Percentiles rank a stretch among this genome's conserved stretches.
These are phyloP conservation scores for Nicotiana tabacum DNA, from an alignment of 257 asterid genomes.

Conservation along the genomic window DNA sequence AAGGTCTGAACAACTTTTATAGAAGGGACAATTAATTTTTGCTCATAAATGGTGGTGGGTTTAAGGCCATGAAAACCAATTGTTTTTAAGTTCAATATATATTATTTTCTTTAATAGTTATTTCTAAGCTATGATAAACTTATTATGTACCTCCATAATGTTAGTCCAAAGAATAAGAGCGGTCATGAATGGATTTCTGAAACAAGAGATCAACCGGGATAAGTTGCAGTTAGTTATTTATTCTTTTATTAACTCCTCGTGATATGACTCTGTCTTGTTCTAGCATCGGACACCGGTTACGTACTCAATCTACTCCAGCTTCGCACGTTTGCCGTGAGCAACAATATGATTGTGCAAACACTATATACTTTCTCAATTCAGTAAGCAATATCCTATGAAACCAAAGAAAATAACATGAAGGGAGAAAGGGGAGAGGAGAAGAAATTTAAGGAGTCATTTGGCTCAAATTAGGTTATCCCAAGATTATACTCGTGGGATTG, in stretches of 20 bases:
- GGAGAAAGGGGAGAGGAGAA: not conserved
- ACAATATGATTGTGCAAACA: not conserved
- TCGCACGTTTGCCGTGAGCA: not conserved
- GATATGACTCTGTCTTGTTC: not conserved
- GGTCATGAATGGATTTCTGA: not conserved
- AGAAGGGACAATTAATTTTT: not conserved
- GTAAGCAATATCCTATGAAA: not conserved
- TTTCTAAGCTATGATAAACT: not conserved
- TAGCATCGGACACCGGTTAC: not conserved
- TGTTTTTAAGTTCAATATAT: not conserved
- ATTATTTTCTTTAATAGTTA: not conserved
- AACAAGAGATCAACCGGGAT: not conserved
- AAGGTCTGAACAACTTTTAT: too few species aligned
- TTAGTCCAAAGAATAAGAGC: too few species aligned
- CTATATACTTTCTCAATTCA: not conserved
- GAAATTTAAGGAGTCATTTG: too few species aligned
- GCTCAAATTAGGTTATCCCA: too few species aligned
- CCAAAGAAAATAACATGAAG: not conserved
- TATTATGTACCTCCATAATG: too few species aligned
- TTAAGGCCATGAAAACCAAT: not conserved
- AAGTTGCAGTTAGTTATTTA: not conserved
- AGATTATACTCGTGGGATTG: too few species aligned
- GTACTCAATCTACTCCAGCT: not conserved
- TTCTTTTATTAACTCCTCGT: not conserved
- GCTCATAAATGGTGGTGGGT: not conserved